Evolutionary conservation across 495 filamentous ascomycete species (phyloP).

Genomic region (Penicillium parvum): DNA sequence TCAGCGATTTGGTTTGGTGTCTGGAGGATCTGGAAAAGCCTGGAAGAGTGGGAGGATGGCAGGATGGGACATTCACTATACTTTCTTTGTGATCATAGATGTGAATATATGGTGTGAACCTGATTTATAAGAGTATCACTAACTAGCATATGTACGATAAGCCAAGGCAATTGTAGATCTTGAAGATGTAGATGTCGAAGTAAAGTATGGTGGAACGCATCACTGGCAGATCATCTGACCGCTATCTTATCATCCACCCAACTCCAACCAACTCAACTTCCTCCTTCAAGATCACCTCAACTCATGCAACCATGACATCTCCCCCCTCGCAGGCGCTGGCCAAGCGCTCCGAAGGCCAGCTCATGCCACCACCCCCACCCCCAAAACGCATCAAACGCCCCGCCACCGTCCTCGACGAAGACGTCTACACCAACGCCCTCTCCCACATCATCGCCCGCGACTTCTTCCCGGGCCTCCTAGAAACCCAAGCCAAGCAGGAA

Average conservation of each 20-base stretch:
- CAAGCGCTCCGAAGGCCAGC: conserved; percentile 54
- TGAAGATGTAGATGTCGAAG: too few species aligned
- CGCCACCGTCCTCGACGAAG: conserved; percentile 85
- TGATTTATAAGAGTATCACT: not conserved
- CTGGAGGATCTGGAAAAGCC: conserved; percentile 21
- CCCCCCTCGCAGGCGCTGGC: conserved; percentile 30
- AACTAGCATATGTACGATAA: not conserved
- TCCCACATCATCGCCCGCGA: conserved; percentile 95
- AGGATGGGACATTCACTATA: conserved; percentile 22
- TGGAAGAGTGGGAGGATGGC: conserved; percentile 18
- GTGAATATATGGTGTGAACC: conserved; percentile 1
- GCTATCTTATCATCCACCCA: conserved; percentile 1
- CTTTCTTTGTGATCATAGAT: conserved; percentile 13
- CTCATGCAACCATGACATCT: conserved; percentile 2
- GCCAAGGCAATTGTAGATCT: not conserved
- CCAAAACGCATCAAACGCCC: conserved; percentile 92
- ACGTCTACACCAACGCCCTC: conserved; percentile 83
- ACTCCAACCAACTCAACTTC: too few species aligned
- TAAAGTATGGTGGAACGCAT: conserved; percentile 7
- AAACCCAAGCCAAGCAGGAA: conserved; percentile 81
- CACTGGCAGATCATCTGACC: not conserved
- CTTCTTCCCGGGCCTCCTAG: conserved; percentile 90
- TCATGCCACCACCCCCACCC: conserved; percentile 89
- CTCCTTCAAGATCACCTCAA: not conserved
- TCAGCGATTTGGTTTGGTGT: conserved; percentile 35